Conservation (phyloP, 805 yeast genomes). For the Kuraishia hungarica region DNA sequence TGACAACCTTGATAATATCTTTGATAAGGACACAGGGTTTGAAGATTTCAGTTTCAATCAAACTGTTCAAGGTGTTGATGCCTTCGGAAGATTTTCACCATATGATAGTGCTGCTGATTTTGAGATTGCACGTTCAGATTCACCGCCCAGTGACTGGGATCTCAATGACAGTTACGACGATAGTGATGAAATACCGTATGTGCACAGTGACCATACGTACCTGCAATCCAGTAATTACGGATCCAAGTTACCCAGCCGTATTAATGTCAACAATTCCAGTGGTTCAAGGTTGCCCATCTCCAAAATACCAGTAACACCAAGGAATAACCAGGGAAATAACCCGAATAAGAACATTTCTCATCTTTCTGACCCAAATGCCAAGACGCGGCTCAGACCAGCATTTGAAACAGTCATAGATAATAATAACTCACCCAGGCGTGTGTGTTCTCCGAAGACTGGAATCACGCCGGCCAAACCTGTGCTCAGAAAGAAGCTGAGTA, state of each 20-base stretch:
- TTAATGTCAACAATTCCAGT: neutral
- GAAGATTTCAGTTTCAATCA: constrained; percentile 2
- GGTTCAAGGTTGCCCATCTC: neutral
- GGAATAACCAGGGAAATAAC: neutral
- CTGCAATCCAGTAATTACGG: neutral
- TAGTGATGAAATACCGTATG: neutral
- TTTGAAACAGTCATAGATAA: neutral
- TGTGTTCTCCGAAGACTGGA: constrained; percentile 32
- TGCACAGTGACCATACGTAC: neutral
- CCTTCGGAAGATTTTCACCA: neutral
- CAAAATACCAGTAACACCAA: neutral
- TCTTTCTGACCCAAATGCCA: neutral
- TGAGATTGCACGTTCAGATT: neutral
- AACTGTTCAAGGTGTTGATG: neutral
- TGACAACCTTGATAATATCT: neutral
- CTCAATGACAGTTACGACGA: neutral
- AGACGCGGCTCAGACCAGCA: neutral
- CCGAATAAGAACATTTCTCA: neutral
- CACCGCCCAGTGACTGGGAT: neutral
- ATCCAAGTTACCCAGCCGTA: neutral
- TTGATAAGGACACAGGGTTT: neutral
- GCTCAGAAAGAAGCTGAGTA: constrained; percentile 18
- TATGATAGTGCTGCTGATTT: neutral
- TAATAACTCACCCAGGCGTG: constrained; percentile 27
- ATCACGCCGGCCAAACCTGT: constrained; percentile 24